A percentile compares a stretch with the other conserved stretches of the same genome.
Evolutionary conservation across 2,329 filamentous ascomycete genomes (phyloP).

Genomic region (Xylariomycetidae sp.): DNA sequence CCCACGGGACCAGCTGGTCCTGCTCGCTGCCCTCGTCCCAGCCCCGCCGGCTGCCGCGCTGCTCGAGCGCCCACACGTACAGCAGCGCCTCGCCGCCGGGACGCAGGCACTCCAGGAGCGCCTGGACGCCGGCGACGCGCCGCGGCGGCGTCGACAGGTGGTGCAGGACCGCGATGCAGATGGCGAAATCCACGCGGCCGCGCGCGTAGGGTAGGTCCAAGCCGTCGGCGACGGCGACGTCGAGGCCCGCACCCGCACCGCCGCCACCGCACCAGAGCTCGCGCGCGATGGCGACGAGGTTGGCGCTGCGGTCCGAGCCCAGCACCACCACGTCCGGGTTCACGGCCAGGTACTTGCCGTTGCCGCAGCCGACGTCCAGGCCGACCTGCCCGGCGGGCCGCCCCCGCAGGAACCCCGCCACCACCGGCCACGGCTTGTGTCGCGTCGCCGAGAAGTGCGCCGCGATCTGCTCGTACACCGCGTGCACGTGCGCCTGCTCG

Average conservation of each 20-base stretch:
- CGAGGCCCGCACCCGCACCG: constrained; percentile 30
- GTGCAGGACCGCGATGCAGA: constrained; percentile 91
- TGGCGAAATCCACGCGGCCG: constrained; percentile 66
- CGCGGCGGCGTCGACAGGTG: constrained; percentile 77
- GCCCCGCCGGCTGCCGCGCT: constrained; percentile 75
- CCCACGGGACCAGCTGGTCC: constrained; percentile 95
- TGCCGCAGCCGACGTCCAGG: constrained; percentile 89
- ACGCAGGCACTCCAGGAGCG: constrained; percentile 62
- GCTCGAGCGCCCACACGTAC: constrained; percentile 95
- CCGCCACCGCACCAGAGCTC: constrained; percentile 19
- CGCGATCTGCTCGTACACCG: constrained; percentile 84
- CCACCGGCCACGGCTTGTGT: constrained; percentile 86
- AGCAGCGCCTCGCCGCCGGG: constrained; percentile 62
- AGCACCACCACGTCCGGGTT: constrained; percentile 74
- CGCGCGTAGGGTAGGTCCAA: constrained; percentile 73
- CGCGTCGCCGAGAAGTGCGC: constrained; percentile 77
- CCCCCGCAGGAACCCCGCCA: constrained; percentile 67
- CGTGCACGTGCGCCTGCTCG: constrained; percentile 83
- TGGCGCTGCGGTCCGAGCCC: constrained; percentile 72
- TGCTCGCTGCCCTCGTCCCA: constrained; percentile 82
- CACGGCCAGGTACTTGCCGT: constrained; percentile 88
- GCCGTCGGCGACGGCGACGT: constrained; percentile 73
- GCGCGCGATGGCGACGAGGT: constrained; percentile 46
- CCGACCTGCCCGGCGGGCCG: constrained; percentile 68
- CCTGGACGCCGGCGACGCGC: constrained; percentile 64